Conservation (phyloP, 2,329 filamentous ascomycete species). For the Xylariaceae sp. region DNA sequence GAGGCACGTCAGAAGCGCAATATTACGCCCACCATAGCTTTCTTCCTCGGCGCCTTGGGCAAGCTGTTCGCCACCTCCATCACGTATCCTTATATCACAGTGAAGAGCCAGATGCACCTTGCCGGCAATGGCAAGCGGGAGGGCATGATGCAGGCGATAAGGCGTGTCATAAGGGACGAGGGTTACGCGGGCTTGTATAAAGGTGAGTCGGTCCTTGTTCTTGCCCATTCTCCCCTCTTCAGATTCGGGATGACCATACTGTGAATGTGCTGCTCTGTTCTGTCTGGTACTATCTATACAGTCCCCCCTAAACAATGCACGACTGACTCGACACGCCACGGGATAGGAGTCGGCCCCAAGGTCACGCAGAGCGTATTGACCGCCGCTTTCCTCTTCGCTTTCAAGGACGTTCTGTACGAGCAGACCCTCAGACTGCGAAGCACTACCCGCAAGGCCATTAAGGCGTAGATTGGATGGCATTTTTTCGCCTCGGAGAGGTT, state of each 20-base stretch:
- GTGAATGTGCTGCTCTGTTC: not conserved
- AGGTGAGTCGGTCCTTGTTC: constrained; percentile 50
- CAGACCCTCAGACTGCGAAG: constrained; percentile 64
- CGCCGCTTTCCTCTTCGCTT: constrained; percentile 91
- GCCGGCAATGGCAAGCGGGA: constrained; percentile 70
- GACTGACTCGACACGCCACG: constrained; percentile 2
- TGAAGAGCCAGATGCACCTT: constrained; percentile 97
- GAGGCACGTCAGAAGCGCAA: constrained; percentile 58
- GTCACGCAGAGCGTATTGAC: constrained; percentile 95
- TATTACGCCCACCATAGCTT: constrained; percentile 80
- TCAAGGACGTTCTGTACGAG: constrained; percentile 94
- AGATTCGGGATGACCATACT: too few relatives aligned
- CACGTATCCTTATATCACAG: constrained; percentile 97
- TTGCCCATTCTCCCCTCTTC: not conserved
- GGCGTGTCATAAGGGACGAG: constrained; percentile 76
- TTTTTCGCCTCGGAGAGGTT: not conserved
- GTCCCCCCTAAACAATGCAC: not conserved
- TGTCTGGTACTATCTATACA: not conserved
- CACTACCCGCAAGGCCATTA: constrained; percentile 35
- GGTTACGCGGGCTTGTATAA: constrained; percentile 91
- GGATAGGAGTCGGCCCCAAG: constrained; percentile 83
- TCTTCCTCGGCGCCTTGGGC: constrained; percentile 84
- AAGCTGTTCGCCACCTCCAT: constrained; percentile 91
- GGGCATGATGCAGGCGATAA: constrained; percentile 71
- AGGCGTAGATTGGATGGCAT: constrained; percentile 18